Percentiles rank a stretch among this genome's conserved stretches.
phyloP scores from a whole-genome alignment of 768 basidiomycete genomes.

The Mycena metata region DNA sequence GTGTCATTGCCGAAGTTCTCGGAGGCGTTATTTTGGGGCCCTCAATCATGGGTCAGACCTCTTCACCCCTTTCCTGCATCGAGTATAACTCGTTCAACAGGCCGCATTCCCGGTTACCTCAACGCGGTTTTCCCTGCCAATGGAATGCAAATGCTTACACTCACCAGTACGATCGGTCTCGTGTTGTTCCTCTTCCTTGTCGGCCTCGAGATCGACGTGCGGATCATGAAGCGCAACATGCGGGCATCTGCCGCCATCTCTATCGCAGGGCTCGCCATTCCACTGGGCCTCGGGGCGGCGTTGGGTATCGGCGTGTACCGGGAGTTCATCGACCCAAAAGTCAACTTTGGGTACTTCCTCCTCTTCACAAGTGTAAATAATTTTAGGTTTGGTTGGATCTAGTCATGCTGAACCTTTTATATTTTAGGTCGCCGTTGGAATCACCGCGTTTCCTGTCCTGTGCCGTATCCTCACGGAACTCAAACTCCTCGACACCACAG shows the following conservation, averaged over 20 bases:
- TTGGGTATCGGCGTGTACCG: constrained; percentile 81
- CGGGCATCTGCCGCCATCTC: constrained; percentile 71
- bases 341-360: constrained; percentile 85
- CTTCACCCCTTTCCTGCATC: too few species aligned
- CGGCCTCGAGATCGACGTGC: constrained; percentile 86
- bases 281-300: constrained; percentile 86
- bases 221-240: constrained; percentile 75
- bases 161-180: constrained; percentile 83
- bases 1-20: constrained; percentile 95
- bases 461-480: constrained; percentile 89
- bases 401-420: too few species aligned
- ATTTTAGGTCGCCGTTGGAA: constrained; percentile 85
- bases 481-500: constrained; percentile 84
- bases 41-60: constrained; percentile 65
- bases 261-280: constrained; percentile 76
- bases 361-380: too few species aligned
- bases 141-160: constrained; percentile 70
- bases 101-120: constrained; percentile 83
- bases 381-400: too few species aligned
- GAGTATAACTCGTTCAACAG: too few species aligned
- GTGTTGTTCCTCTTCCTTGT: constrained; percentile 87
- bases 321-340: constrained; percentile 67
- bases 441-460: constrained; percentile 86
- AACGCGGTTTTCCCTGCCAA: constrained; percentile 67
- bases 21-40: constrained; percentile 90